A percentile compares a stretch with the other conserved stretches of the same genome.
Evolutionary conservation across 257 asterid genomes (phyloP).

Genomic region (Solanum corneliomulleri): DNA sequence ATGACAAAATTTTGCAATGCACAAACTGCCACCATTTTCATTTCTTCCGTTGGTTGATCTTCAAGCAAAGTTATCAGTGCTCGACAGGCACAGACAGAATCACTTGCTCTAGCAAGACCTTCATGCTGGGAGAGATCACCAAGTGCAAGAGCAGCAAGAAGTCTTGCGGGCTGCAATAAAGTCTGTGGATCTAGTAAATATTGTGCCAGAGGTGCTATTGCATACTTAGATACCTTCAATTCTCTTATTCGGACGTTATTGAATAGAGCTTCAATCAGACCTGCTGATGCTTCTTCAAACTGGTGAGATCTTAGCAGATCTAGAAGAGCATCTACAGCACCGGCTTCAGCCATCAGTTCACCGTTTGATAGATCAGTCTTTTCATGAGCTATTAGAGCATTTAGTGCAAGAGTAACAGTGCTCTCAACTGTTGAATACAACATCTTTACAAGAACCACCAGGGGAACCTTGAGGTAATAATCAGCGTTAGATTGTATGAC

Average conservation of each 20-base stretch:
- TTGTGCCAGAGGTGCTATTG: slow-evolving; percentile 81
- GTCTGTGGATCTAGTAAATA: slow-evolving; percentile 84
- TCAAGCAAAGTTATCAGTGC: slow-evolving; percentile 54
- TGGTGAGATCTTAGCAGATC: slow-evolving; percentile 77
- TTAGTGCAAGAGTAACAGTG: slow-evolving; percentile 48
- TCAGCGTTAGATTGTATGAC: slow-evolving; percentile 42
- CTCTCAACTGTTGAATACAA: slow-evolving; percentile 38
- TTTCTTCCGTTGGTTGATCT: slow-evolving; percentile 69
- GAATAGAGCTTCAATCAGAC: slow-evolving; percentile 63
- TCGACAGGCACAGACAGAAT: slow-evolving; percentile 67
- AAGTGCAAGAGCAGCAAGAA: slow-evolving; percentile 77
- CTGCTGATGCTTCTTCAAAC: slow-evolving; percentile 64
- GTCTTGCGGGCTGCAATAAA: slow-evolving; percentile 43
- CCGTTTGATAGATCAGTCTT: slow-evolving; percentile 49
- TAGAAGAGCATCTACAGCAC: slow-evolving; percentile 70
- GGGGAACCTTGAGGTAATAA: slow-evolving; percentile 48
- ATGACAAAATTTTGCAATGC: slow-evolving; percentile 78
- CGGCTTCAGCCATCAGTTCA: slow-evolving; percentile 67
- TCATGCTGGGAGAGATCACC: slow-evolving; percentile 89
- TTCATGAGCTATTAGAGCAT: slow-evolving; percentile 63
- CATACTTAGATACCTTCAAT: slow-evolving; percentile 65
- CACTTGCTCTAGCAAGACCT: slow-evolving; percentile 73
- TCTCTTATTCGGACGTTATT: slow-evolving; percentile 50
- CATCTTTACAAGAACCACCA: slow-evolving; percentile 68
- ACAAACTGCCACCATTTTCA: slow-evolving; percentile 69